phyloP scores from a whole-genome alignment of 768 basidiomycete genomes.

The Lyophyllum semitale region DNA sequence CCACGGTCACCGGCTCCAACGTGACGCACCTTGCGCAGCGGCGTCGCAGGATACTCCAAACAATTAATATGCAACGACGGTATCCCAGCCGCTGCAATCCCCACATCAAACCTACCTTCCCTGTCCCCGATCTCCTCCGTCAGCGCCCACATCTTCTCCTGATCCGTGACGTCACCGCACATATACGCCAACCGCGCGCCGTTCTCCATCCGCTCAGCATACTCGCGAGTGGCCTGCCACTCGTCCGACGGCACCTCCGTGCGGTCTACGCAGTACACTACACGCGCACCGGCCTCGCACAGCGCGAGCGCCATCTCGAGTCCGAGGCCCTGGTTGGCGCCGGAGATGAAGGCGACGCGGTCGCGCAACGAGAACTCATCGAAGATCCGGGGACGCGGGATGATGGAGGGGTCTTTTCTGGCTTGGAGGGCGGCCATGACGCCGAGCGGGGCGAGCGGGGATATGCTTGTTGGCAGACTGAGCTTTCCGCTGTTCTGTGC shows the following conservation, averaged over 20 bases:
- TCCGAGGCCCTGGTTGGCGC: constrained; percentile 70
- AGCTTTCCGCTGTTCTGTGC: background rate
- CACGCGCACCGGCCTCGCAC: constrained; percentile 71
- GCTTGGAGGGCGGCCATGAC: constrained; percentile 58
- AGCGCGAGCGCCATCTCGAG: constrained; percentile 83
- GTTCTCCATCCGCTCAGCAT: constrained; percentile 13
- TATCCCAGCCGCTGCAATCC: constrained; percentile 79
- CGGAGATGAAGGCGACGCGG: constrained; percentile 63
- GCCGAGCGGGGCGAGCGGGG: constrained; percentile 62
- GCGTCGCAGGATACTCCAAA: constrained; percentile 62
- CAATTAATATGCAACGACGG: constrained; percentile 60
- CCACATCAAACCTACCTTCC: constrained; percentile 74
- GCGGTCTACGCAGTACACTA: constrained; percentile 71
- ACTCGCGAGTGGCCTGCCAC: constrained; percentile 44
- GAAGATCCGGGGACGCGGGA: constrained; percentile 52
- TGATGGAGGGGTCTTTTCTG: constrained; percentile 32
- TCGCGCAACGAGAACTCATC: constrained; percentile 60
- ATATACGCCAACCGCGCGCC: constrained; percentile 56
- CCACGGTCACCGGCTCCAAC: background rate
- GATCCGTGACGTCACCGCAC: constrained; percentile 64
- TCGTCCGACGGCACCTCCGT: constrained; percentile 56
- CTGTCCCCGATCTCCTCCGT: constrained; percentile 61
- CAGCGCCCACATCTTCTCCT: constrained; percentile 56
- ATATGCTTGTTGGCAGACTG: constrained; percentile 22
- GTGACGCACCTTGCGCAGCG: constrained; percentile 60